A percentile compares a stretch with the other conserved stretches of the same genome.
These are phyloP conservation scores for Alloascoidea hylecoeti DNA, from an alignment of 805 yeast genomes.

Conservation along the genomic window DNA sequence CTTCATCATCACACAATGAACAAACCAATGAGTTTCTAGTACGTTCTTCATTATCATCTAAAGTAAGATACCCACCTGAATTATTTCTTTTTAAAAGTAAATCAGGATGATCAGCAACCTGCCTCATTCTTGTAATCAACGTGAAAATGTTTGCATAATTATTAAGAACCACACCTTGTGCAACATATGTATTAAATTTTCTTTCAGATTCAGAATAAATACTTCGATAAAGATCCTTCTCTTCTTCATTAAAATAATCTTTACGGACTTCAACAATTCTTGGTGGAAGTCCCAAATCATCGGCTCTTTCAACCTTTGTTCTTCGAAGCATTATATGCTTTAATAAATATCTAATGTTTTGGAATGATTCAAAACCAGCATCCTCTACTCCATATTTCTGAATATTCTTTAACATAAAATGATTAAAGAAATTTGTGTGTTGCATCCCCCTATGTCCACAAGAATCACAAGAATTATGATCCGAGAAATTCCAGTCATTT, in stretches of 20 bases:
- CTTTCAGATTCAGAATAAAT: conserved; percentile 79
- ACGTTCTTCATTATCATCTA: conserved; percentile 22
- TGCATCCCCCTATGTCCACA: conserved; percentile 93
- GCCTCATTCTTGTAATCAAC: conserved; percentile 92
- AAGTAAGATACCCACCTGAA: conserved; percentile 16
- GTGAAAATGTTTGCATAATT: conserved; percentile 97
- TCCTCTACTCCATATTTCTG: conserved; percentile 75
- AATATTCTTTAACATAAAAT: conserved; percentile 87
- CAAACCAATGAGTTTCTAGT: conserved; percentile 53
- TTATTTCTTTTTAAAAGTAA: conserved; percentile 66
- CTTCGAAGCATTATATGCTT: conserved; percentile 83
- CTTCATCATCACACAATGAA: conserved; percentile 93
- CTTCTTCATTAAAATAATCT: conserved; percentile 87
- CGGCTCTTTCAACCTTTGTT: conserved; percentile 93
- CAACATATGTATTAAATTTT: conserved; percentile 82
- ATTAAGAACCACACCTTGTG: conserved; percentile 91
- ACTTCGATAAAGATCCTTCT: conserved; percentile 81
- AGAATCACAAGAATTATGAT: conserved; percentile 67
- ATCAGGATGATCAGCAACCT: conserved; percentile 97
- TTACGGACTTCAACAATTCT: conserved; percentile 80
- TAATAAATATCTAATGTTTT: conserved; percentile 58
- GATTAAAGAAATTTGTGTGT: conserved; percentile 91
- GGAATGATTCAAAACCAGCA: conserved; percentile 68
- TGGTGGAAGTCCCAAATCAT: conserved; percentile 95
- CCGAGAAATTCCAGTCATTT: conserved; percentile 72